Evolutionary conservation across 805 yeast species (phyloP), one percentile per base, ranked within the genome.

Genomic region (Vanderwaltozyma verrucispora): DNA sequence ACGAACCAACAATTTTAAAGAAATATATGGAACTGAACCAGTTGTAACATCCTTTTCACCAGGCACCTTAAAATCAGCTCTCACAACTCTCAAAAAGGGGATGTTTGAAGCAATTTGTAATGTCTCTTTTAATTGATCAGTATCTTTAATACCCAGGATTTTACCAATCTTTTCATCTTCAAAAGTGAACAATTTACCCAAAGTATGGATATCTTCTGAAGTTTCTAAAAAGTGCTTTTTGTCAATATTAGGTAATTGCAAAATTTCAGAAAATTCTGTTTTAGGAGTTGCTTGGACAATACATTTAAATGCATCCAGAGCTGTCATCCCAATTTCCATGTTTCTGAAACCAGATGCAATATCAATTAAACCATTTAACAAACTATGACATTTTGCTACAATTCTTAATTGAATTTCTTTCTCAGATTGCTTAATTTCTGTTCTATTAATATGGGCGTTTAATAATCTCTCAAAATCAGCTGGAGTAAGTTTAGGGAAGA

Each of bases 211-310:
- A 20, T 54, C 56, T 34, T 12, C 50, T 48, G 31, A 33, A 14
- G 30, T 35, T 8, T 47, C 46, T 17, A 45, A 58, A 30, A 75
- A 71, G 17, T 62, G 64, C 16, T 68, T 61, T 12, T 64, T 49
- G 42, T 75, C 68, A 28, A 83, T 84, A 40, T 74, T 75, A 24
- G 96, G 96, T 44, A 89, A 69, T 65, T 92, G 97, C 42, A 82
- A 67, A 37, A 82, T 65, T 57, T 82, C 86, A 39, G 77, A 77
- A 48, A 73, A 67, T 41, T 49, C 67, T 49, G 39, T 74, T 63
- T 48, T 67, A 54, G 64, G 69, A 1, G 85, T 77, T 3, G 94
- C 96, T 62, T 85, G 95, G 24, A 78, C 65, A 27, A 89, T 59
- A 34, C 77, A 71, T 55, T 82, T 79, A 50, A 80, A 74, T 35